Evolutionary conservation across 2,329 filamentous ascomycete species (phyloP).

Genomic region (Uncinocarpus reesii): DNA sequence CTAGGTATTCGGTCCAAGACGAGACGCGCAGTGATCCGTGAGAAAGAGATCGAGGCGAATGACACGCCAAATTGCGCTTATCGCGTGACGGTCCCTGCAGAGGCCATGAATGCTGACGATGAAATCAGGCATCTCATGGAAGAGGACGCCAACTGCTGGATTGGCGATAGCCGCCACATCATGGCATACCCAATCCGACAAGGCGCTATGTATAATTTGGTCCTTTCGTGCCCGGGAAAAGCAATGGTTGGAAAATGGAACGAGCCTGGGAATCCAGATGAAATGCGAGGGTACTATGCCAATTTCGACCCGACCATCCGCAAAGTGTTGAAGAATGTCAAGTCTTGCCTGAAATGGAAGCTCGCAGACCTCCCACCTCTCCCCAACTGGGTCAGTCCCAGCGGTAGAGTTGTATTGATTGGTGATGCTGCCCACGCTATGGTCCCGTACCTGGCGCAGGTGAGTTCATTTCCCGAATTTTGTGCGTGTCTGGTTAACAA

Average conservation of each 20-base stretch:
- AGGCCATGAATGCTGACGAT: constrained; percentile 8
- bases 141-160: constrained; percentile 19
- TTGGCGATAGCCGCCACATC: constrained; percentile 23
- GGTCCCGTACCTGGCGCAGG: constrained; percentile 36
- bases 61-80: constrained; percentile 9
- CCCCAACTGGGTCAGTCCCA: constrained; percentile 23
- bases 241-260: constrained; percentile 14
- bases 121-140: constrained; percentile 12
- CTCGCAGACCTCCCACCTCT: constrained; percentile 1
- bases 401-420: constrained; percentile 29
- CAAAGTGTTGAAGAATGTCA: constrained; percentile 9
- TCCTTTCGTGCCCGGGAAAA: constrained; percentile 19
- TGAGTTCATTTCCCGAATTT: too few relatives aligned
- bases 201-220: constrained; percentile 21
- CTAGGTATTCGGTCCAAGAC: constrained; percentile 13
- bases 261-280: constrained; percentile 15
- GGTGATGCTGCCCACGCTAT: constrained; percentile 38
- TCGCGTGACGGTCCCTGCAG: constrained; percentile 10
- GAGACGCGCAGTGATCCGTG: constrained; percentile 9
- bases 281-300: constrained; percentile 14
- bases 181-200: constrained; percentile 25
- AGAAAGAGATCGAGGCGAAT: constrained; percentile 2
- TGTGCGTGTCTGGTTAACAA: too few relatives aligned
- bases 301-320: constrained; percentile 13
- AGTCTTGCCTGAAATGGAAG: constrained; percentile 5